Percentiles rank a stretch among this genome's conserved stretches.
These are phyloP conservation scores for Vanilla planifolia DNA, from an alignment of 106 monocot genomes.

Conservation along the genomic window DNA sequence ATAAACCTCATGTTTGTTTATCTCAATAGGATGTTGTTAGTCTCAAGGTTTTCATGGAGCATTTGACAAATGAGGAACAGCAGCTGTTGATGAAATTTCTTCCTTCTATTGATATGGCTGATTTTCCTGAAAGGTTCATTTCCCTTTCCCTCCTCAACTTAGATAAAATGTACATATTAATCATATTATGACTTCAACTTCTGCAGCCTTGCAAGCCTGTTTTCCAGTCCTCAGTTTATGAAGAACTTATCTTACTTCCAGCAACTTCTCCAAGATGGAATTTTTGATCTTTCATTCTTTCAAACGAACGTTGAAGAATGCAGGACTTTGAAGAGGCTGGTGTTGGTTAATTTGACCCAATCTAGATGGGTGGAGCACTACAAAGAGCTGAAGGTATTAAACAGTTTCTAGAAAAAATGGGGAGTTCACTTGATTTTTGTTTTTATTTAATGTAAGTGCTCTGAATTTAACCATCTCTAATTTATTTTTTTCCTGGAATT, in stretches of 20 bases:
- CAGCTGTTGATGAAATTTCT: slow-evolving; percentile 58
- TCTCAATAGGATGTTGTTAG: slow-evolving; percentile 49
- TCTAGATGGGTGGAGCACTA: slow-evolving; percentile 55
- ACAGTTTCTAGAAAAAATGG: neutral
- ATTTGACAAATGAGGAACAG: slow-evolving; percentile 58
- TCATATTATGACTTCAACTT: neutral
- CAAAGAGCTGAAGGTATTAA: slow-evolving; percentile 50
- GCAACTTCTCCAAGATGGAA: slow-evolving; percentile 52
- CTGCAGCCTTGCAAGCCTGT: slow-evolving; percentile 73
- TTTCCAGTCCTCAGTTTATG: slow-evolving; percentile 46
- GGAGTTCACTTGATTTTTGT: neutral
- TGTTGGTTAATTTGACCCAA: slow-evolving; percentile 40
- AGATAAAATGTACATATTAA: neutral
- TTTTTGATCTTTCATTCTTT: slow-evolving; percentile 39
- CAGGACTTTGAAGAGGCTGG: slow-evolving; percentile 41
- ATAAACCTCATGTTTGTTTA: neutral
- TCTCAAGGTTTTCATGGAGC: slow-evolving; percentile 45
- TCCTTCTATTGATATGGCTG: slow-evolving; percentile 48
- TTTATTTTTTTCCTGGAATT: slow-evolving; percentile 3
- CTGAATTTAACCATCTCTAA: too few relatives aligned
- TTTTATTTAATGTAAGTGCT: too few relatives aligned
- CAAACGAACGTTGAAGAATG: slow-evolving; percentile 34
- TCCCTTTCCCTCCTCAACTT: neutral
- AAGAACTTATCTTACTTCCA: slow-evolving; percentile 51
- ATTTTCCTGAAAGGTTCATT: slow-evolving; percentile 52